Conservation (phyloP, 2,329 filamentous ascomycete species). For the Colletotrichum camelliae region DNA sequence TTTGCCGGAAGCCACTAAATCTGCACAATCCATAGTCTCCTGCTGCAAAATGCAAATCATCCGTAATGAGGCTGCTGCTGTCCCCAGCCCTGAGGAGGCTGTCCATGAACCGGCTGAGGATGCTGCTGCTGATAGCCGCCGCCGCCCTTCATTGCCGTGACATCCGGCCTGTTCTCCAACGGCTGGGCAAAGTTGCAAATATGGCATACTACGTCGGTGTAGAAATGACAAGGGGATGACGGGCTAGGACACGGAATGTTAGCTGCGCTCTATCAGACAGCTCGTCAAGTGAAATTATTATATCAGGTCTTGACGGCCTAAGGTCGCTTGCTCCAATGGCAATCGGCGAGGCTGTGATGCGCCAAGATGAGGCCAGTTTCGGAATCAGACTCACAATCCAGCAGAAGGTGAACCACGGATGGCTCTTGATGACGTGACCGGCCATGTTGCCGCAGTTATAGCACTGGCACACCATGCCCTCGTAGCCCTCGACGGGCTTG, state of each 20-base stretch:
- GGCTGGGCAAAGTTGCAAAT: constrained; percentile 80
- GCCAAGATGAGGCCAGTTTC: not conserved
- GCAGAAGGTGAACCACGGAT: constrained; percentile 82
- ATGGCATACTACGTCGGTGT: constrained; percentile 73
- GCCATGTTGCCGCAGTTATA: constrained; percentile 72
- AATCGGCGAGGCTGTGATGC: not conserved
- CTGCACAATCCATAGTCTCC: not conserved
- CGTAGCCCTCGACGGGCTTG: constrained; percentile 64
- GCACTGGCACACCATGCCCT: constrained; percentile 66
- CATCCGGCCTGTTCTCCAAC: constrained; percentile 61
- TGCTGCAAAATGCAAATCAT: not conserved
- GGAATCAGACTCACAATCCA: constrained; percentile 62
- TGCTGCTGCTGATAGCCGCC: constrained; percentile 36
- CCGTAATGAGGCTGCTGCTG: constrained; percentile 15
- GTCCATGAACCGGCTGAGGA: constrained; percentile 33
- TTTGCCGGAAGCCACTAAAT: not conserved
- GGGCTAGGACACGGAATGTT: constrained; percentile 49
- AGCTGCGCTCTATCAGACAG: not conserved
- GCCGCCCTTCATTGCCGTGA: constrained; percentile 55
- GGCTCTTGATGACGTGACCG: constrained; percentile 64
- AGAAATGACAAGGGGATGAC: constrained; percentile 73
- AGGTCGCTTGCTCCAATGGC: not conserved
- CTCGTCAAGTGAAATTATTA: not conserved
- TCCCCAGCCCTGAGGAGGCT: constrained; percentile 39
- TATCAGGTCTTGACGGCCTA: not conserved